Evolutionary conservation across 2,329 filamentous ascomycete genomes (phyloP), one percentile per base, ranked within the genome.

Genomic region (Colletotrichum salicis): DNA sequence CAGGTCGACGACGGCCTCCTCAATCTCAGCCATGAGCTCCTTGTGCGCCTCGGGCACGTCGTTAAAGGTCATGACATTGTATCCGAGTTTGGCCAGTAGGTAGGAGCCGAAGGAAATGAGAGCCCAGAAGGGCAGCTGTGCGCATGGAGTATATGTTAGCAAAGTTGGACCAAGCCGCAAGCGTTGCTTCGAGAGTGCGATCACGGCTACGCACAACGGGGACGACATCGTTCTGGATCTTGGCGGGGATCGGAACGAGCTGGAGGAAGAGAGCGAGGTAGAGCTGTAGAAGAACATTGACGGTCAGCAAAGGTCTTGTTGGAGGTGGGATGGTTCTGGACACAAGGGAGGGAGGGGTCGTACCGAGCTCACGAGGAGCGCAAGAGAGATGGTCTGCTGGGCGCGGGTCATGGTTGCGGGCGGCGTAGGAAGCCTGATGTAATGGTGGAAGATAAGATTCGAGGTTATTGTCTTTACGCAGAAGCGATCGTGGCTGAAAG

Each of bases 51-150:
- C 89, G 66, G 96, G 95, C 60, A 97, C 94, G 83, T 98, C 95
- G 86, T 97, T 96, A 89, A 99, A 99, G 69, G 94, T 97, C 80
- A 97, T 88, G 77, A 99, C 94, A 75, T 96, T 96, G 86, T 91
- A 93, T 78, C 96, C 96, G 74, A 99, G 92, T 77, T 94, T 94
- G 85, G 93, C 94, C 75, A 99, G 92, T 24, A 99, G 92, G 84
- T 95, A 95, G 74, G 95, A 93, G 83, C 95, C 96, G 80, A 98
- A 95, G 27, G 93, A 91, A 76, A 99, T 93, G 77, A 98, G 87
- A 58, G 90, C 91, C 93, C 96, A 99, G 86, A 98, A 94, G 68
- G 96, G 96, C 59, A 98, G 89, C 95, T 98, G 76, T 55, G n/a
- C 35, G 31, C 6, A 5, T 15, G 13, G n/a, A 27, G 31, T 5